Evolutionary conservation across 2,329 filamentous ascomycete species (phyloP), one percentile per base, ranked within the genome.

Genomic region (Phaeosphaeriaceae sp.): DNA sequence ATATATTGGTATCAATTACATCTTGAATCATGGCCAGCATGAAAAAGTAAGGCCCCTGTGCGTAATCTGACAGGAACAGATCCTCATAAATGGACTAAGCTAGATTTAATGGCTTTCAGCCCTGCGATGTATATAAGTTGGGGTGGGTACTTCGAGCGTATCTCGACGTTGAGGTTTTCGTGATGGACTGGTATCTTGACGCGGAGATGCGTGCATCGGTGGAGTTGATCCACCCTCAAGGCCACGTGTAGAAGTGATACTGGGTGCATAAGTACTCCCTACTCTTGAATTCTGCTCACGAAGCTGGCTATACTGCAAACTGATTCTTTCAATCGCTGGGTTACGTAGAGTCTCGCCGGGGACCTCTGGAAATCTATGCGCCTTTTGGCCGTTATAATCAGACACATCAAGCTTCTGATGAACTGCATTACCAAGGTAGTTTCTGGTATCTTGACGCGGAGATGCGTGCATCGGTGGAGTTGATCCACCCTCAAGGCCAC

Each of bases 321-420:
- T 73, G 20, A 79, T 76, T 3, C 70, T 56, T 15, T 52, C 42
- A 1, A 83, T 60, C 0, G 64, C 57, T 1, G 56, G 61, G 38
- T 83, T 83, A 23, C 80, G 75, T 2, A 68, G 51, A 1, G 52
- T 58, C 54, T 86, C 83, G 2, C 82, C 84, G 0, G 84, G 84
- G 0, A 83, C 73, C 45, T 80, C 76, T 0, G 84, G 84, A 39
- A 79, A 87, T n/a, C 76, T 72, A n/a, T 68, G 63, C 3, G 79
- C 78, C 35, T 70, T 71, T 15, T 79, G 76, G 3, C 67, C 68
- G 39, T 75, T 76, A 57, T 83, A 84, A 1, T 76, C 76, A 0
- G 76, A 76, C 23, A 79, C 75, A 44, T 84, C 78, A 2, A 66
- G 49, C 23, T 58, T 61, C n/a, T 79, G 73, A 1, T 76, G 72